Evolutionary conservation across 345 rosid species (phyloP).

Genomic region (Eucalyptus polyanthemos): DNA sequence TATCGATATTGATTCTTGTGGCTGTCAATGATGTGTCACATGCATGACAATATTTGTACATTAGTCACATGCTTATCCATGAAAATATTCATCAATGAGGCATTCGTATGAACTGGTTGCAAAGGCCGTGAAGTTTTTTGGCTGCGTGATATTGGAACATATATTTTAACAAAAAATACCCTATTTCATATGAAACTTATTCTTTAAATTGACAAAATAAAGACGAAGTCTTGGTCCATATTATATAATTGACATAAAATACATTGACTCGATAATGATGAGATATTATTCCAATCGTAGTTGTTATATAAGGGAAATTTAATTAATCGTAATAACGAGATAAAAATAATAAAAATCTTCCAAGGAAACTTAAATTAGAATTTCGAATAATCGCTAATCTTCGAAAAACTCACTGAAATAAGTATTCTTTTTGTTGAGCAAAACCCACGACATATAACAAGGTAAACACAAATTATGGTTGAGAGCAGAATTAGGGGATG

Average conservation of each 20-base stretch:
- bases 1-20: accelerated
- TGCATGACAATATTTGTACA: no score
- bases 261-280: neutral
- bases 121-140: neutral
- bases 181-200: neutral
- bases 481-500: neutral
- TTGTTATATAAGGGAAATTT: neutral
- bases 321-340: neutral
- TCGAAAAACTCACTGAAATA: neutral
- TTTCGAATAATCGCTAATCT: neutral
- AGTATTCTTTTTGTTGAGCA: neutral
- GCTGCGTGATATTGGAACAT: neutral
- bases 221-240: neutral
- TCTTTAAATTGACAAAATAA: neutral
- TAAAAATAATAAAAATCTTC: neutral
- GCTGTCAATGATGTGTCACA: accelerated
- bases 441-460: neutral
- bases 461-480: neutral
- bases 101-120: neutral
- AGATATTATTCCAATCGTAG: neutral
- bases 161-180: neutral
- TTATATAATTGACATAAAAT: neutral
- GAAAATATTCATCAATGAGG: neutral
- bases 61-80: neutral
- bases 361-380: neutral